Evolutionary conservation across 768 basidiomycete species (phyloP).

Genomic region (Leccinum barrowsii): DNA sequence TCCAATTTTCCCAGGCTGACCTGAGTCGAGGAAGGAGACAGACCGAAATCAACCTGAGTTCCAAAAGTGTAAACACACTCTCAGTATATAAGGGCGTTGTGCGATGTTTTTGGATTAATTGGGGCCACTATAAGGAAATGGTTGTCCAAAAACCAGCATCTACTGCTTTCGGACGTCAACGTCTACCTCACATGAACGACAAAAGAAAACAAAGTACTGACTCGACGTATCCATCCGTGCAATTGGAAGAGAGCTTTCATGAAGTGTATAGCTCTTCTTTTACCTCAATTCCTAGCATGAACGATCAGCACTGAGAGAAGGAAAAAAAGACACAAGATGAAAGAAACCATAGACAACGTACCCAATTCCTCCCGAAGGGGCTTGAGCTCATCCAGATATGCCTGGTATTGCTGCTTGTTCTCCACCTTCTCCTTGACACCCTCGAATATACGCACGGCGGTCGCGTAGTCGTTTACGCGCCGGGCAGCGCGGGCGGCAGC

Average conservation of each 20-base stretch:
- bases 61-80: not conserved
- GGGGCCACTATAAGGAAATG: constrained; percentile 17
- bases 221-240: constrained; percentile 15
- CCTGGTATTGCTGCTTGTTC: constrained; percentile 92
- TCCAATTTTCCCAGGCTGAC: not conserved
- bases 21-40: not conserved
- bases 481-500: constrained; percentile 84
- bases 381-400: constrained; percentile 89
- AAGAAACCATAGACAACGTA: constrained; percentile 32
- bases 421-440: constrained; percentile 97
- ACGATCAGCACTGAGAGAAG: not conserved
- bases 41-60: not conserved
- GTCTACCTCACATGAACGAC: not conserved
- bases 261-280: constrained; percentile 62
- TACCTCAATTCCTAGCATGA: constrained; percentile 47
- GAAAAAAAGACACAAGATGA: not conserved
- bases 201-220: constrained; percentile 4
- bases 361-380: constrained; percentile 89
- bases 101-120: constrained; percentile 19
- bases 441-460: constrained; percentile 94
- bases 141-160: constrained; percentile 21
- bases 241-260: constrained; percentile 24
- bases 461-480: constrained; percentile 95
- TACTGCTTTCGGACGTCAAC: constrained; percentile 18
- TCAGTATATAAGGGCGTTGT: not conserved